Base-by-base conservation (phyloP, 2,329 filamentous ascomycete genomes). In the Bipolaris zeicola region DNA sequence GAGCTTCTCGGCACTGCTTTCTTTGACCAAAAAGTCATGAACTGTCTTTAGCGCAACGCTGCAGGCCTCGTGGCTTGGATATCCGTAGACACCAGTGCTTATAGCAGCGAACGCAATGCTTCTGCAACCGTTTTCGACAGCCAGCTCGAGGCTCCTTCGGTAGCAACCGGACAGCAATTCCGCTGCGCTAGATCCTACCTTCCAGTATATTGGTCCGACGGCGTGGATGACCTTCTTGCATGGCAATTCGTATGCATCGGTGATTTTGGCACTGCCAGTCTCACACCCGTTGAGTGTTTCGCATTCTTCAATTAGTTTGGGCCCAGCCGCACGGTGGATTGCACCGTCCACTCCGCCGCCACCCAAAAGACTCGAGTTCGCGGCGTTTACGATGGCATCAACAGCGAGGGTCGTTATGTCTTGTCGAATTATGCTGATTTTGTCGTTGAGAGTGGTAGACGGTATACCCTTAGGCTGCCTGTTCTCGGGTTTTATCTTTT, bases 341-440 rank as follows among this genome's bases (percentile, higher is more conserved):
- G 92, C 79, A 37, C 81, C 81, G 55, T 83, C 81, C 14, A 98
- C 92, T 34, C 95, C 95, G n/a, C 92, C 92, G 50, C 95, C 95
- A 52, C 93, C 92, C 0, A 90, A 82, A 0, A 98, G 85, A 1
- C 83, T 83, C 8, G 77, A 78, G 75, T 98, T 98, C 42, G 95
- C 94, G 1, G 95, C 94, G 74, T 98, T 98, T 74, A 98, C 93
- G 65, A 97, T 95, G 62, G 89, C 89, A 70, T 92, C 91, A 43
- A 92, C 83, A 31, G 82, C 74, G 3, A 98, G 85, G 13, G 82
- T 87, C 13, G 93, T 97, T 75, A 98, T 96, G 75, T 96, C 92
- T 65, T 86, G 85, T 54, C 85, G 84, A 63, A 92, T 82, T 36
- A 94, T 79, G 43, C 85, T 85, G 67, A 97, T 82, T 61, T 85